Conservation (phyloP, 768 basidiomycete species). For the Panaeolus cyanescens region DNA sequence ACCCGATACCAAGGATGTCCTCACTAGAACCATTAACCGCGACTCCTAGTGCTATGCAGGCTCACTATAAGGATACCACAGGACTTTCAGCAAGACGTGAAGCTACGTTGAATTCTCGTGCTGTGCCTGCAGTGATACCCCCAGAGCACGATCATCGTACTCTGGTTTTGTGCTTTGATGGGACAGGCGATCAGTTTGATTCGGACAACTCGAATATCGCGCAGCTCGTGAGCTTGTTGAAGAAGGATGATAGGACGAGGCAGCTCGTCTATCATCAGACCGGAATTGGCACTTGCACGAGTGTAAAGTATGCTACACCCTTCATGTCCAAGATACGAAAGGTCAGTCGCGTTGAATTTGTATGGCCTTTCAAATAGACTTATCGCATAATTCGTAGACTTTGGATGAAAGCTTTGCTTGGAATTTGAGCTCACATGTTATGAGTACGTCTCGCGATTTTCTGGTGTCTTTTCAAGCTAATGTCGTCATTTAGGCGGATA, state of each 20-base stretch:
- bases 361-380: no score
- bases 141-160: slow-evolving; percentile 40
- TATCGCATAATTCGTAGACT: slow-evolving; percentile 26
- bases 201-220: slow-evolving; percentile 59
- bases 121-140: slow-evolving; percentile 38
- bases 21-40: neutral
- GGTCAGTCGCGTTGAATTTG: slow-evolving; percentile 20
- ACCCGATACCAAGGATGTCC: neutral
- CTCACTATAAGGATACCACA: neutral
- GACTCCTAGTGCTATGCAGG: neutral
- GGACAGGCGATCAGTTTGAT: slow-evolving; percentile 56
- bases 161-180: slow-evolving; percentile 58
- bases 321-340: slow-evolving; percentile 37
- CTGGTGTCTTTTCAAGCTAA: neutral
- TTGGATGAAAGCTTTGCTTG: slow-evolving; percentile 52
- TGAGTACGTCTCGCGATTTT: slow-evolving; percentile 31
- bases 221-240: slow-evolving; percentile 48
- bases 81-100: slow-evolving; percentile 9
- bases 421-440: slow-evolving; percentile 50
- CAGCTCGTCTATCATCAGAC: slow-evolving; percentile 65
- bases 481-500: slow-evolving; percentile 43
- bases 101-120: slow-evolving; percentile 19
- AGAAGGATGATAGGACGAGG: slow-evolving; percentile 51
- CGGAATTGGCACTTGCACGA: slow-evolving; percentile 54
- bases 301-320: slow-evolving; percentile 37